These are phyloP conservation scores for Coprinellus micaceus DNA, from an alignment of 768 basidiomycete genomes.

Conservation along the genomic window DNA sequence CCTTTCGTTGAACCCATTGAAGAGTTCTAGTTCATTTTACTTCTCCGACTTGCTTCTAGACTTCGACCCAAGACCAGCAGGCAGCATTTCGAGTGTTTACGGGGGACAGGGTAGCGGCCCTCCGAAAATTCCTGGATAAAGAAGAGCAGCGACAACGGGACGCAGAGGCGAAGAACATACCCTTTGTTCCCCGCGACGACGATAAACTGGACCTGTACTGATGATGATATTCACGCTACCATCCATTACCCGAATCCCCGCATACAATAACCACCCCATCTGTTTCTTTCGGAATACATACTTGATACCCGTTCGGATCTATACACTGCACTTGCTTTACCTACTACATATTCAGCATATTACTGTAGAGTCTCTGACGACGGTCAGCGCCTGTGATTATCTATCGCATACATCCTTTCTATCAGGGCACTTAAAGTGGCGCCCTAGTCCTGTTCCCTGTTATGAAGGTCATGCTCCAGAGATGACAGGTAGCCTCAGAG, in stretches of 20 bases:
- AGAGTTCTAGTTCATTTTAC: not conserved
- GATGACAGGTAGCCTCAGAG: too few species aligned
- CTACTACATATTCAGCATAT: too few species aligned
- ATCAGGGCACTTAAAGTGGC: too few species aligned
- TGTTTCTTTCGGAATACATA: not conserved
- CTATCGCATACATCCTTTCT: too few species aligned
- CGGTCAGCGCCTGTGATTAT: too few species aligned
- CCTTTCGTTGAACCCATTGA: conserved; percentile 12
- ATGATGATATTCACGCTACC: not conserved
- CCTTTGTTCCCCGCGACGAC: conserved; percentile 57
- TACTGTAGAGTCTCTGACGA: too few species aligned
- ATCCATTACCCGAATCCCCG: too few species aligned
- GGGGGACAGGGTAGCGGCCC: conserved; percentile 56
- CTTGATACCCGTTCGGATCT: not conserved
- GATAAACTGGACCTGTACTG: conserved; percentile 64
- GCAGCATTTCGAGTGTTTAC: conserved; percentile 78
- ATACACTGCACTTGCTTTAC: too few species aligned
- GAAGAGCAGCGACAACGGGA: conserved; percentile 42
- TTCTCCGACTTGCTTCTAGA: conserved; percentile 34
- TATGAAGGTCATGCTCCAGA: too few species aligned
- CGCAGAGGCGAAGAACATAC: conserved; percentile 57
- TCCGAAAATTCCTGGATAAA: conserved; percentile 70
- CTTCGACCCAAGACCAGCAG: conserved; percentile 61
- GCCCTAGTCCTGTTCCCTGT: too few species aligned
- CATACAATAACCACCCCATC: too few species aligned